A percentile compares a stretch with the other conserved stretches of the same genome.
phyloP scores from a whole-genome alignment of 148 eudicot genomes.

The Rhododendron ferrugineum region DNA sequence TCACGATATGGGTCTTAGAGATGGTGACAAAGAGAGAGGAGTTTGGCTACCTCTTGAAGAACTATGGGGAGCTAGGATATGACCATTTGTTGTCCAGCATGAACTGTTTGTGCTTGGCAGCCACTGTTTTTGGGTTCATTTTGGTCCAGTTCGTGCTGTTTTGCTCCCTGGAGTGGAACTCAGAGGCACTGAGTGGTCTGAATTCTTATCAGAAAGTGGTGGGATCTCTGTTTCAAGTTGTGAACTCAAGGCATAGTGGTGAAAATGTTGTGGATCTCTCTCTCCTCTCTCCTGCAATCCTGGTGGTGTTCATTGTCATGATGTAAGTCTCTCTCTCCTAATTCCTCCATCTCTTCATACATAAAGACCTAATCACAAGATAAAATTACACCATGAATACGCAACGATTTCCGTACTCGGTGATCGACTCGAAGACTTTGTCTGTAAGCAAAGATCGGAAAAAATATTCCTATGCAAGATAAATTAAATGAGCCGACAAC shows the following conservation, averaged over 20 bases:
- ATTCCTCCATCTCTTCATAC: not conserved
- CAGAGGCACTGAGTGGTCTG: slow-evolving; percentile 23
- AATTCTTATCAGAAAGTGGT: slow-evolving; percentile 39
- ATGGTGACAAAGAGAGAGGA: slow-evolving; percentile 36
- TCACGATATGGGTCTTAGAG: slow-evolving; percentile 32
- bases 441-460: too few species aligned
- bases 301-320: slow-evolving; percentile 50
- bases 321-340: slow-evolving; percentile 47
- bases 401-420: too few species aligned
- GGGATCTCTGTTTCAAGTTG: slow-evolving; percentile 37
- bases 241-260: slow-evolving; percentile 65
- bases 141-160: slow-evolving; percentile 34
- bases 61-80: slow-evolving; percentile 28
- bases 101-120: slow-evolving; percentile 17
- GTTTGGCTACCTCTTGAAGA: slow-evolving; percentile 28
- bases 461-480: too few species aligned
- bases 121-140: slow-evolving; percentile 39
- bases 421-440: too few species aligned
- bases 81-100: slow-evolving; percentile 33
- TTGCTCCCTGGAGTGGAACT: slow-evolving; percentile 46
- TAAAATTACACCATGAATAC: too few species aligned
- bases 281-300: slow-evolving; percentile 34
- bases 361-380: too few species aligned
- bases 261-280: slow-evolving; percentile 61
- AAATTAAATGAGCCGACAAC: too few species aligned